These are phyloP conservation scores for Chaetomium sp. DNA, from an alignment of 2,329 filamentous ascomycete genomes.

Conservation along the genomic window DNA sequence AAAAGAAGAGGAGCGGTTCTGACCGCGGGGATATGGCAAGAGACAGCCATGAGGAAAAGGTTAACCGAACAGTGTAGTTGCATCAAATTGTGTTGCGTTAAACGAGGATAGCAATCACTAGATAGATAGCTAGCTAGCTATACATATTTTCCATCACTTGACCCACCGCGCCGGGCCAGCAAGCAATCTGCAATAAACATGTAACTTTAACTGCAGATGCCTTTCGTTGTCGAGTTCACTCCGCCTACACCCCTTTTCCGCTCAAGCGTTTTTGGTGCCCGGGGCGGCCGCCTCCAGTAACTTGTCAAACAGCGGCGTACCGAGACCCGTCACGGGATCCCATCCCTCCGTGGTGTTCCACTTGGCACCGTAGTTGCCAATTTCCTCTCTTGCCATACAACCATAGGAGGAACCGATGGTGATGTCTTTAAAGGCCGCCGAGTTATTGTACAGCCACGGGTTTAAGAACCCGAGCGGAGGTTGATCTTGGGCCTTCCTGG, in stretches of 20 bases:
- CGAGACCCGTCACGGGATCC: slow-evolving; percentile 29
- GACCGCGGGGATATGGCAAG: too few relatives aligned
- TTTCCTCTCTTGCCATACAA: slow-evolving; percentile 17
- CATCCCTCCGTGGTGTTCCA: slow-evolving; percentile 31
- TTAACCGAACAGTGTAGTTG: too few relatives aligned
- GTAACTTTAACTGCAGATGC: too few relatives aligned
- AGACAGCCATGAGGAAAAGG: too few relatives aligned
- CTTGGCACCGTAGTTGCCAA: slow-evolving; percentile 4
- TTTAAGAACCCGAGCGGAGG: slow-evolving; percentile 39
- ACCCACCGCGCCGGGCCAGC: too few relatives aligned
- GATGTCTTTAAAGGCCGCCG: slow-evolving; percentile 26
- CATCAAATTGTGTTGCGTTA: too few relatives aligned
- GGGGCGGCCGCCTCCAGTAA: slow-evolving; percentile 7
- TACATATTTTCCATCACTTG: too few relatives aligned
- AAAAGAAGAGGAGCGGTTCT: too few relatives aligned
- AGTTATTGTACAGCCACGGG: slow-evolving; percentile 32
- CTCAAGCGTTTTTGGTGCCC: slow-evolving; percentile 3
- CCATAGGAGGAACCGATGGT: slow-evolving; percentile 22
- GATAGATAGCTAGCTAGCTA: too few relatives aligned
- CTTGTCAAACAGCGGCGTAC: slow-evolving; percentile 4
- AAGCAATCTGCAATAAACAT: too few relatives aligned
- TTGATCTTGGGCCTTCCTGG: slow-evolving; percentile 31
- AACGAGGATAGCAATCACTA: too few relatives aligned
- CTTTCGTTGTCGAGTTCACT: too few relatives aligned
- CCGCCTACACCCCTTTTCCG: not conserved